These are phyloP conservation scores for Rubroshorea leprosula DNA, from an alignment of 345 rosid species.

Conservation along the genomic window DNA sequence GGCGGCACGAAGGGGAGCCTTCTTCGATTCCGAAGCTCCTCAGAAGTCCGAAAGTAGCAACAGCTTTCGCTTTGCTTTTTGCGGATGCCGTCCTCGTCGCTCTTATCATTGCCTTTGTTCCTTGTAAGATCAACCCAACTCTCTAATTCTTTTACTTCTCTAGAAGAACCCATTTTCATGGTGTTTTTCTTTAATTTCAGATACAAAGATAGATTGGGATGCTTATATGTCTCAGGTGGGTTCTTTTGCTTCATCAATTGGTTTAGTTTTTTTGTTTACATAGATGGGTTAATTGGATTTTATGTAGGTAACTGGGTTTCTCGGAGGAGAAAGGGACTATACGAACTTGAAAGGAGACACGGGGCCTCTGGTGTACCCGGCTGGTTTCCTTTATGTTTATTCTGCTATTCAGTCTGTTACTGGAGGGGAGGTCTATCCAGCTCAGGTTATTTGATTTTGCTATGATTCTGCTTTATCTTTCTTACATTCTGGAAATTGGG, in stretches of 20 bases:
- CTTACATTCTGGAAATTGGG: no score
- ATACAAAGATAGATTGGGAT: constrained; percentile 99
- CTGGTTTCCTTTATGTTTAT: constrained; percentile 88
- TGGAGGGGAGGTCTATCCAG: constrained; percentile 62
- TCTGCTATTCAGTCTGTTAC: constrained; percentile 67
- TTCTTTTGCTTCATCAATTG: background rate
- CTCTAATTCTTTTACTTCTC: background rate
- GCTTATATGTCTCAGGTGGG: constrained; percentile 96
- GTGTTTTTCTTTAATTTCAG: constrained; percentile 29
- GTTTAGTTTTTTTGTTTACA: background rate
- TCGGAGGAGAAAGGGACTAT: constrained; percentile 88
- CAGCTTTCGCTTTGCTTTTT: constrained; percentile 43
- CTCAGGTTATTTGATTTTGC: constrained; percentile 49
- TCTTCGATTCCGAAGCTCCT: constrained; percentile 21
- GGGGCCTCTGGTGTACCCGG: constrained; percentile 93
- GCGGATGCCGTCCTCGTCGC: constrained; percentile 60
- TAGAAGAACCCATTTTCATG: background rate
- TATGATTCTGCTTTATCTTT: background rate
- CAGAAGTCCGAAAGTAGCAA: constrained; percentile 30
- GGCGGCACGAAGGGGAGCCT: constrained; percentile 14
- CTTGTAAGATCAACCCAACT: constrained; percentile 45
- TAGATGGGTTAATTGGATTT: constrained; percentile 12
- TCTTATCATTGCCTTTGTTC: constrained; percentile 71
- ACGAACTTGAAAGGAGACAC: constrained; percentile 85
- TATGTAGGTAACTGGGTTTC: constrained; percentile 71